Conservation (phyloP, 2,329 filamentous ascomycete genomes). For the Zasmidium angulare region DNA sequence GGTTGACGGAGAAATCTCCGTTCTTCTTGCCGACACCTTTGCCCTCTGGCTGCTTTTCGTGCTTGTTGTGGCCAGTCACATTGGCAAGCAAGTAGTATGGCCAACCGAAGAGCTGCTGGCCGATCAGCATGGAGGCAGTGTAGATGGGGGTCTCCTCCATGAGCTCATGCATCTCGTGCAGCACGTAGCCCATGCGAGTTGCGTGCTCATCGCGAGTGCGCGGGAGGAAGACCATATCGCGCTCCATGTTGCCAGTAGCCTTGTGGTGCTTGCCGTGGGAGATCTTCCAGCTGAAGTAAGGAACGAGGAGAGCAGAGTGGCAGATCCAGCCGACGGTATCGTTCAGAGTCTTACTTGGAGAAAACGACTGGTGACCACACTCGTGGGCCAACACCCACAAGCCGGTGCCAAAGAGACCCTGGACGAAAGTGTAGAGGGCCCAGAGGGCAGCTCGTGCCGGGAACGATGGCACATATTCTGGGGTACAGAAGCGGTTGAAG, state of each 20-base stretch:
- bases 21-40: constrained; percentile 92
- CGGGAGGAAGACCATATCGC: constrained; percentile 99
- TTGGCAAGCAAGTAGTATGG: constrained; percentile 87
- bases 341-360: constrained; percentile 84
- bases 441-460: constrained; percentile 65
- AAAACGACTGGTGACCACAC: constrained; percentile 97
- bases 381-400: constrained; percentile 97
- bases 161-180: constrained; percentile 83
- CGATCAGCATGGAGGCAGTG: constrained; percentile 71
- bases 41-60: constrained; percentile 86
- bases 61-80: constrained; percentile 93
- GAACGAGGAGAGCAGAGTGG: constrained; percentile 85
- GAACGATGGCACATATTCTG: constrained; percentile 73
- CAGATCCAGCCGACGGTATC: constrained; percentile 89
- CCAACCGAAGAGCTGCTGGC: constrained; percentile 91
- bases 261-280: constrained; percentile 99
- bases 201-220: constrained; percentile 83
- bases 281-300: constrained; percentile 99
- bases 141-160: constrained; percentile 91
- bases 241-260: constrained; percentile 93
- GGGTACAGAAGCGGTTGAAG: constrained; percentile 87
- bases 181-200: constrained; percentile 67
- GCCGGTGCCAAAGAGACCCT: constrained; percentile 91
- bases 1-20: constrained; percentile 83
- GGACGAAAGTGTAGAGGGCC: constrained; percentile 72